phyloP scores from a whole-genome alignment of 192 early-diverging fungal species.

The Anaeromyces robustus region DNA sequence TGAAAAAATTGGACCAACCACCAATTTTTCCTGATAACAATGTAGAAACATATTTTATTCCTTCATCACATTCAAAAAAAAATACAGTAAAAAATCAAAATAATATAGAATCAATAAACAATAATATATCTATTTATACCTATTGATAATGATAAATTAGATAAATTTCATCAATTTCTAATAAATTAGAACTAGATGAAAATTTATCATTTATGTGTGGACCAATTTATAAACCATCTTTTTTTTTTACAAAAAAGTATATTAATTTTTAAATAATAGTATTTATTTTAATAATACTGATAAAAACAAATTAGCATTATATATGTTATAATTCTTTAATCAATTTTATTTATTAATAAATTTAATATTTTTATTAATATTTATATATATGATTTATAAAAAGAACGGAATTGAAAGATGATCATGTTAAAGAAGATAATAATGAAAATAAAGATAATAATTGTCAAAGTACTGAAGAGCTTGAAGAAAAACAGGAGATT shows the following conservation, averaged over 20 bases:
- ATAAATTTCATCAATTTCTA: background rate
- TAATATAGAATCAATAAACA: background rate
- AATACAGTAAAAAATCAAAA: background rate
- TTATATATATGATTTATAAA: no score
- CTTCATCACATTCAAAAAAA: background rate
- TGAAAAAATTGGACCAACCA: background rate
- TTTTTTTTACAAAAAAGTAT: background rate
- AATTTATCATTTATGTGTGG: background rate
- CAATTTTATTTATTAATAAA: no score
- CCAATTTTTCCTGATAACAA: background rate
- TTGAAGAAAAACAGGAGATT: background rate
- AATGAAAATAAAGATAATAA: background rate
- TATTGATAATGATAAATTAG: no score
- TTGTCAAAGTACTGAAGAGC: background rate
- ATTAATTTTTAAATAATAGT: no score
- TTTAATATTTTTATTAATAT: no score
- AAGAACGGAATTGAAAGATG: no score
- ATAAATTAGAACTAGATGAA: background rate
- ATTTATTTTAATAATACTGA: no score
- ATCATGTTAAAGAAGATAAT: background rate
- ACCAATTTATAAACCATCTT: background rate
- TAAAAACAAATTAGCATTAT: no score
- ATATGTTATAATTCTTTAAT: no score
- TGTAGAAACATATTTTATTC: background rate
- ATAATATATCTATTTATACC: no score